Percentiles rank a stretch among this genome's conserved stretches.
Evolutionary conservation across 306 rosid species (phyloP).

Genomic region (Vachellia collinsii): DNA sequence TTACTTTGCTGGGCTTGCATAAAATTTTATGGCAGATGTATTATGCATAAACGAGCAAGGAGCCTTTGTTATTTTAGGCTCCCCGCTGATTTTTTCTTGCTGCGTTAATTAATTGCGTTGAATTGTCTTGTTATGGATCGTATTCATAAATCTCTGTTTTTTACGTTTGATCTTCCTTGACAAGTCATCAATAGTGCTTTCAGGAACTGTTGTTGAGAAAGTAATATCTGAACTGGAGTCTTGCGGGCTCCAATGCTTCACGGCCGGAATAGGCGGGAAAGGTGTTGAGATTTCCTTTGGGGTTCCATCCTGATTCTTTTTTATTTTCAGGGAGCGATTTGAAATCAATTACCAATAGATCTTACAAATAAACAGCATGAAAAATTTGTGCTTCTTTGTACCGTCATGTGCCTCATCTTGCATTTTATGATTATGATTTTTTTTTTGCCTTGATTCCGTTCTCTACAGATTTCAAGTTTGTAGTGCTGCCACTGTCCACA

Average conservation of each 20-base stretch:
- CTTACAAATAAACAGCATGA: slow-evolving; percentile 35
- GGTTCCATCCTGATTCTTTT: slow-evolving; percentile 54
- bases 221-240: slow-evolving; percentile 84
- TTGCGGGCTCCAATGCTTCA: slow-evolving; percentile 82
- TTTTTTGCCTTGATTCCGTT: not conserved
- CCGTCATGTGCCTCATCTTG: slow-evolving; percentile 1
- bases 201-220: slow-evolving; percentile 70
- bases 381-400: slow-evolving; percentile 30
- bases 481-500: not conserved
- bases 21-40: slow-evolving; percentile 1
- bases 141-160: slow-evolving; percentile 11
- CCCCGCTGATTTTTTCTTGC: not conserved
- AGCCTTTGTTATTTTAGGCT: too few relatives aligned
- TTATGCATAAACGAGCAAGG: not conserved
- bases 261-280: slow-evolving; percentile 74
- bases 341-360: slow-evolving; percentile 23
- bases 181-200: slow-evolving; percentile 67
- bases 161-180: slow-evolving; percentile 49
- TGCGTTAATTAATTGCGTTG: slow-evolving; percentile 14
- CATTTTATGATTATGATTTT: not conserved
- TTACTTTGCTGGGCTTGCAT: not conserved
- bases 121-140: not conserved
- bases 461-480: not conserved
- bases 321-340: slow-evolving; percentile 21
- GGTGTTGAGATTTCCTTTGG: slow-evolving; percentile 73